Evolutionary conservation across 495 filamentous ascomycete genomes (phyloP).

Genomic region (Tetracladium marchalianum): DNA sequence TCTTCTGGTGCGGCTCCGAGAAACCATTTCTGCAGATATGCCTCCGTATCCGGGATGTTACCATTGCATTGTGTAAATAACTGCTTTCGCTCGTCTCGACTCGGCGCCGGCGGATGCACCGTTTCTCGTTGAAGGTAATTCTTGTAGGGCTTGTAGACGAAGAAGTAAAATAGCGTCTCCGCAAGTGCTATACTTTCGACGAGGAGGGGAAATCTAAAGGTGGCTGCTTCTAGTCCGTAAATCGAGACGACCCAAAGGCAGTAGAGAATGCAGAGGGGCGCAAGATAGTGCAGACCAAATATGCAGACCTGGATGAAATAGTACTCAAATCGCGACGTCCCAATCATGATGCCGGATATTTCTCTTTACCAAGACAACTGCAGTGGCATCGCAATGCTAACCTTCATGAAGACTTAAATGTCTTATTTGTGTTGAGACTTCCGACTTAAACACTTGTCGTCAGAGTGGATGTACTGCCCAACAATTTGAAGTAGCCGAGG

Average conservation of each 20-base stretch:
- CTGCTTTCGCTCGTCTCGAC: conserved; percentile 27
- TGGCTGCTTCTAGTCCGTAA: conserved; percentile 17
- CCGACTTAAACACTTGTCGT: too few relatives aligned
- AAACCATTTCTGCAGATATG: conserved; percentile 55
- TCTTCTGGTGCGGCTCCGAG: conserved; percentile 44
- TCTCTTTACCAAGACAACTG: background rate
- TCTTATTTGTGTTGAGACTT: background rate
- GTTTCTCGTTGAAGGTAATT: conserved; percentile 38
- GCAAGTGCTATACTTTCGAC: conserved; percentile 16
- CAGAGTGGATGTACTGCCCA: too few relatives aligned
- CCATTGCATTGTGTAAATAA: conserved; percentile 46
- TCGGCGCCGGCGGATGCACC: conserved; percentile 37
- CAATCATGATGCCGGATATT: conserved; percentile 15
- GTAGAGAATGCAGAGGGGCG: conserved; percentile 39
- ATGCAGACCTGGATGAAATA: conserved; percentile 28
- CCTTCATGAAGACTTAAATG: background rate
- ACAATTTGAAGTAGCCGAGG: too few relatives aligned
- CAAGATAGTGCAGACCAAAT: conserved; percentile 38
- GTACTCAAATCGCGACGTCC: conserved; percentile 15
- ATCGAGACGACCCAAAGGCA: conserved; percentile 26
- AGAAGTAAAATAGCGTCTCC: conserved; percentile 44
- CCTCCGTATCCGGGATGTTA: conserved; percentile 43
- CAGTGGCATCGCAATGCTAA: background rate
- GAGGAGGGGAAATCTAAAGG: conserved; percentile 19
- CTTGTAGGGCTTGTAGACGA: conserved; percentile 45